phyloP scores from a whole-genome alignment of 768 basidiomycete genomes.

The Tylopilus vinaceipallidus region DNA sequence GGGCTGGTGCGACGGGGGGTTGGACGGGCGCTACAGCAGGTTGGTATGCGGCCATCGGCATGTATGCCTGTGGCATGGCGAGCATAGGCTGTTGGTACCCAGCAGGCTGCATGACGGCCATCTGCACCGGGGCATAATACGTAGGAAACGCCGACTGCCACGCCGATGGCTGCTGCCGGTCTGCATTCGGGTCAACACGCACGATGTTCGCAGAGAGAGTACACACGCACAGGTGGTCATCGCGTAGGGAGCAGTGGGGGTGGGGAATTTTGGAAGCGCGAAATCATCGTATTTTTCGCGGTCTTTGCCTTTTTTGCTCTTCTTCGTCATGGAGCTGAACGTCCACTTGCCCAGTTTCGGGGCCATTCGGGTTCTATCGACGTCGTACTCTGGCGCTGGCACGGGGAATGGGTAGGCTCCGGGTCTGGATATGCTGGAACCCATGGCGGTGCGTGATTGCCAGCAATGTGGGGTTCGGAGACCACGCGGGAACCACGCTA shows the following conservation, averaged over 20 bases:
- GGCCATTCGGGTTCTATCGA: neutral
- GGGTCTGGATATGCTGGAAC: slow-evolving; percentile 23
- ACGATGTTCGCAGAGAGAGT: neutral
- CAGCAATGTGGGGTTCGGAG: neutral
- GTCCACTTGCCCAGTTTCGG: slow-evolving; percentile 20
- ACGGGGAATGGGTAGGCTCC: slow-evolving; percentile 16
- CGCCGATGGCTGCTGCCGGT: slow-evolving; percentile 21
- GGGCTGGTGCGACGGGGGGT: slow-evolving; percentile 5
- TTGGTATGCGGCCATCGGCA: slow-evolving; percentile 26
- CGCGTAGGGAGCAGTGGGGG: slow-evolving; percentile 10
- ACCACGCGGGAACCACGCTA: slow-evolving; percentile 3
- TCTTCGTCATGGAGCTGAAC: slow-evolving; percentile 10
- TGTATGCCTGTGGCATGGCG: slow-evolving; percentile 27
- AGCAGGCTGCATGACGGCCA: slow-evolving; percentile 21
- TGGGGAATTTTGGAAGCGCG: slow-evolving; percentile 14
- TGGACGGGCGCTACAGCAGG: slow-evolving; percentile 10
- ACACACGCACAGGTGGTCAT: slow-evolving; percentile 26
- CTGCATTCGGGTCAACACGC: slow-evolving; percentile 19
- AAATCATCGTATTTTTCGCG: slow-evolving; percentile 20
- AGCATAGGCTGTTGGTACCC: slow-evolving; percentile 29
- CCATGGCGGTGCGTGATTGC: slow-evolving; percentile 17
- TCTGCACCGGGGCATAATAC: slow-evolving; percentile 30
- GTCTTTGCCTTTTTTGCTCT: slow-evolving; percentile 19
- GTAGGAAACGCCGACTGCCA: slow-evolving; percentile 23
- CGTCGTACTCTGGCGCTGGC: slow-evolving; percentile 7